phyloP scores from a whole-genome alignment of 2,329 filamentous ascomycete genomes.

The Sordariomycetes sp. region DNA sequence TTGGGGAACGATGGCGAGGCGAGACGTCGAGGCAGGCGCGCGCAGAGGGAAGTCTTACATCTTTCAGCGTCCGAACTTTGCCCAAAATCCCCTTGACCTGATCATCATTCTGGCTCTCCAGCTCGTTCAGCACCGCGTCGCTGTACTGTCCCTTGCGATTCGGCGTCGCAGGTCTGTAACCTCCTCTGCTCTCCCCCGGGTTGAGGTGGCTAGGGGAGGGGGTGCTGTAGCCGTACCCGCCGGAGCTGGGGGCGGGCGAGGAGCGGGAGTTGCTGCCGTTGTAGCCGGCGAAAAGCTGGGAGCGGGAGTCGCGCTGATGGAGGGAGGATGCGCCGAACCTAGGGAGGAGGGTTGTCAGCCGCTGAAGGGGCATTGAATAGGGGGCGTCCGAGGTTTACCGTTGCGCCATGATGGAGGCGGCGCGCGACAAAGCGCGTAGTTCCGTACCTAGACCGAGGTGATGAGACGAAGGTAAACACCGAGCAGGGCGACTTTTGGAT shows the following conservation, averaged over 20 bases:
- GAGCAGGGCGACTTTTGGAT: no score
- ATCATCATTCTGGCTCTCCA: slow-evolving; percentile 91
- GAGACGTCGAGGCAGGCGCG: slow-evolving; percentile 1
- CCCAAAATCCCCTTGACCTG: slow-evolving; percentile 85
- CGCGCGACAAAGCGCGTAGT: no score
- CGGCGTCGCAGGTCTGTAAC: slow-evolving; percentile 61
- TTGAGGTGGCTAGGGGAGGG: slow-evolving; percentile 10
- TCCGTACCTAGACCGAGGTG: no score
- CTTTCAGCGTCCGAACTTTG: slow-evolving; percentile 83
- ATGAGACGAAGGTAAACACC: no score
- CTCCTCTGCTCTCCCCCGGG: slow-evolving; percentile 22
- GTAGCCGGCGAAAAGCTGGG: slow-evolving; percentile 69
- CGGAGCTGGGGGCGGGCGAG: slow-evolving; percentile 22
- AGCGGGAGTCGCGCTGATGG: slow-evolving; percentile 65
- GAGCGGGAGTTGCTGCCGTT: slow-evolving; percentile 34
- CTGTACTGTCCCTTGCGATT: slow-evolving; percentile 83
- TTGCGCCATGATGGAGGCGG: slow-evolving; percentile 20
- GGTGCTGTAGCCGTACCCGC: slow-evolving; percentile 40
- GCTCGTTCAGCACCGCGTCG: slow-evolving; percentile 80
- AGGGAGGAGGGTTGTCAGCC: slow-evolving; percentile 2
- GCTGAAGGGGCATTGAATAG: no score
- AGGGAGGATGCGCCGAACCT: slow-evolving; percentile 62
- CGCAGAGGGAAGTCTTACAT: slow-evolving; percentile 47
- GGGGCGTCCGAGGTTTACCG: no score
- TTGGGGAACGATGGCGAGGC: background rate